Evolutionary conservation across 768 basidiomycete species (phyloP).

Genomic region (Hemileccinum rubropunctum): DNA sequence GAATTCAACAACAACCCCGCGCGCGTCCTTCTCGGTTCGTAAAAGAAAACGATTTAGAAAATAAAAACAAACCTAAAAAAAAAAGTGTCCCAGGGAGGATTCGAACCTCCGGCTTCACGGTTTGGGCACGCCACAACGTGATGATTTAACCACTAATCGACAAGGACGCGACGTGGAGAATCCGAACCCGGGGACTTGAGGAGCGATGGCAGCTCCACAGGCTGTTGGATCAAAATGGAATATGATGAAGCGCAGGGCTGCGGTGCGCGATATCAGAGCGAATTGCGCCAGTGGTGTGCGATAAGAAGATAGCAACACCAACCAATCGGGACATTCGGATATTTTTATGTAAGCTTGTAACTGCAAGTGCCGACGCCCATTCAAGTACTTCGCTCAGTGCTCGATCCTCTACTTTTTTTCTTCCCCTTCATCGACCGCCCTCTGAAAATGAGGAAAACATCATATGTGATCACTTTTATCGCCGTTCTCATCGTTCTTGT

Average conservation of each 20-base stretch:
- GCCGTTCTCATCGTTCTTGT: conserved; percentile 49
- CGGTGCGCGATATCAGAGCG: conserved; percentile 2
- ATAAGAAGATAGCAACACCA: conserved; percentile 9
- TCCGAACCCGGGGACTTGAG: background rate
- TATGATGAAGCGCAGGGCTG: no score
- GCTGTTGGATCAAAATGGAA: no score
- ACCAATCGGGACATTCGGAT: background rate
- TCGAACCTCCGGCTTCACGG: conserved; percentile 44
- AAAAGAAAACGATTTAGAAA: no score
- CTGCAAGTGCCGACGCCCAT: background rate
- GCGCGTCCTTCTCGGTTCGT: no score
- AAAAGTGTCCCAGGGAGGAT: conserved; percentile 32
- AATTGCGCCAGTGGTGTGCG: conserved; percentile 27
- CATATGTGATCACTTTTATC: conserved; percentile 63
- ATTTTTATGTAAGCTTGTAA: background rate
- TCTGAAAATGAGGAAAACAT: conserved; percentile 59
- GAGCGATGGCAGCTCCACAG: background rate
- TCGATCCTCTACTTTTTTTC: background rate
- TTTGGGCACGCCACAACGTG: conserved; percentile 36
- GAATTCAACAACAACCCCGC: no score
- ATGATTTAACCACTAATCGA: conserved; percentile 47
- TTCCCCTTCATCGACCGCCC: background rate
- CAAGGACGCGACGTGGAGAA: conserved; percentile 27
- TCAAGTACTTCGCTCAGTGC: background rate
- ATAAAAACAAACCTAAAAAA: no score